Evolutionary conservation across 495 filamentous ascomycete genomes (phyloP).

Genomic region (Neurospora sp.): DNA sequence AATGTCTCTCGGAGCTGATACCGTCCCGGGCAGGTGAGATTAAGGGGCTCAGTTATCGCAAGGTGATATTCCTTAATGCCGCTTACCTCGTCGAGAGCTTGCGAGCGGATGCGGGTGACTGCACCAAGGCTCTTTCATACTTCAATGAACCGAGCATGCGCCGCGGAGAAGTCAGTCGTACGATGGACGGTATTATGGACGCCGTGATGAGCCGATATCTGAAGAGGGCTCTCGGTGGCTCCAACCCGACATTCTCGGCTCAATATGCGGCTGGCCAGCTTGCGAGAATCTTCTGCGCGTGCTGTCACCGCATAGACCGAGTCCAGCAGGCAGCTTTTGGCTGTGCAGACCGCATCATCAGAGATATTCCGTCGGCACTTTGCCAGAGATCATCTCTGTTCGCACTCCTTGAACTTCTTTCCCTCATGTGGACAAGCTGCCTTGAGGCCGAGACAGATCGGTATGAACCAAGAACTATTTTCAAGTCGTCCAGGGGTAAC

Average conservation of each 20-base stretch:
- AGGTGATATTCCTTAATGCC: slow-evolving; percentile 83
- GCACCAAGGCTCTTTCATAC: slow-evolving; percentile 77
- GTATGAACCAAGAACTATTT: slow-evolving; percentile 74
- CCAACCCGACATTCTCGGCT: slow-evolving; percentile 63
- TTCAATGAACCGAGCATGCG: slow-evolving; percentile 85
- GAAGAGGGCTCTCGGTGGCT: slow-evolving; percentile 56
- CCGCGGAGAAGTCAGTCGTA: slow-evolving; percentile 64
- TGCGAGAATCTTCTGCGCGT: slow-evolving; percentile 70
- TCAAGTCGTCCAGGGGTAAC: slow-evolving; percentile 60
- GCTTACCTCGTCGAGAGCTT: slow-evolving; percentile 77
- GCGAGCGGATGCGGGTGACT: slow-evolving; percentile 72
- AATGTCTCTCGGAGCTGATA: slow-evolving; percentile 56
- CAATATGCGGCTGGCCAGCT: slow-evolving; percentile 82
- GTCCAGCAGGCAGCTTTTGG: slow-evolving; percentile 75
- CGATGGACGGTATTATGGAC: slow-evolving; percentile 75
- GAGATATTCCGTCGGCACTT: slow-evolving; percentile 73
- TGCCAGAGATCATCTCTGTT: slow-evolving; percentile 86
- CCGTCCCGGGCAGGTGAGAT: slow-evolving; percentile 68
- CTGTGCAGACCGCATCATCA: slow-evolving; percentile 77
- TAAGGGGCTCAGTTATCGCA: slow-evolving; percentile 68
- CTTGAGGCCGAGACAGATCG: slow-evolving; percentile 89
- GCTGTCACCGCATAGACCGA: slow-evolving; percentile 82
- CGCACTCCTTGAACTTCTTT: slow-evolving; percentile 80
- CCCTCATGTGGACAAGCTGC: slow-evolving; percentile 90
- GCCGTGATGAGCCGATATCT: slow-evolving; percentile 67